A percentile compares a stretch with the other conserved stretches of the same genome.
Evolutionary conservation across 2,329 filamentous ascomycete genomes (phyloP).

Genomic region (Coniochaeta sp.): DNA sequence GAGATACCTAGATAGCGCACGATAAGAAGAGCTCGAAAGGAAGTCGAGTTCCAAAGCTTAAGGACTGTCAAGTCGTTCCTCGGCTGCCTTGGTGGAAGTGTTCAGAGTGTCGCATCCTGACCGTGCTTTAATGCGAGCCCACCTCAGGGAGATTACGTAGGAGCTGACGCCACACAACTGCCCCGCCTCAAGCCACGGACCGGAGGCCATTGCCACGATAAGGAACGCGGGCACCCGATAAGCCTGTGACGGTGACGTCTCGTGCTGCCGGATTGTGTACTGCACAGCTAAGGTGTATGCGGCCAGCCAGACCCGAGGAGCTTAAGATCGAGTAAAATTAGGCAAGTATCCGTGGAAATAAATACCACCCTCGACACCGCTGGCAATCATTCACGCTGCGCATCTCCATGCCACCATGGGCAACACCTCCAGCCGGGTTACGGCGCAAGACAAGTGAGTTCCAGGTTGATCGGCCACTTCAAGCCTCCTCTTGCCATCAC

Average conservation of each 20-base stretch:
- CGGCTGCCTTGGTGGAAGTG: background rate
- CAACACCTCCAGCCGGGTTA: conserved; percentile 48
- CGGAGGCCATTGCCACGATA: background rate
- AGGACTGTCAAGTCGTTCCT: background rate
- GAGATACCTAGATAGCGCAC: too few relatives aligned
- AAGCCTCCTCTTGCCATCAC: background rate
- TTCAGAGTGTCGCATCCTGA: background rate
- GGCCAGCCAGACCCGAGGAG: background rate
- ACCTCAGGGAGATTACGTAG: conserved; percentile 1
- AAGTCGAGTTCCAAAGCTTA: background rate
- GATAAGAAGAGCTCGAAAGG: background rate
- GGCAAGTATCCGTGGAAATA: background rate
- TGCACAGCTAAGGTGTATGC: background rate
- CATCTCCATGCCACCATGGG: conserved; percentile 34
- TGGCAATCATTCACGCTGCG: background rate
- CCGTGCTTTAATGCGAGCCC: background rate
- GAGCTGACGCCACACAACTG: conserved; percentile 1
- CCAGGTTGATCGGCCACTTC: background rate
- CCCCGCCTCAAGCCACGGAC: background rate
- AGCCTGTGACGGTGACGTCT: background rate
- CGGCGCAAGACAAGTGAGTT: conserved; percentile 77
- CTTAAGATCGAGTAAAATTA: background rate
- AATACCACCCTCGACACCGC: background rate
- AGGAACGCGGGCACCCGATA: background rate
- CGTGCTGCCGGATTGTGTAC: background rate